Evolutionary conservation across 1,139 yeast species (phyloP).

Genomic region (Pichia sp.): DNA sequence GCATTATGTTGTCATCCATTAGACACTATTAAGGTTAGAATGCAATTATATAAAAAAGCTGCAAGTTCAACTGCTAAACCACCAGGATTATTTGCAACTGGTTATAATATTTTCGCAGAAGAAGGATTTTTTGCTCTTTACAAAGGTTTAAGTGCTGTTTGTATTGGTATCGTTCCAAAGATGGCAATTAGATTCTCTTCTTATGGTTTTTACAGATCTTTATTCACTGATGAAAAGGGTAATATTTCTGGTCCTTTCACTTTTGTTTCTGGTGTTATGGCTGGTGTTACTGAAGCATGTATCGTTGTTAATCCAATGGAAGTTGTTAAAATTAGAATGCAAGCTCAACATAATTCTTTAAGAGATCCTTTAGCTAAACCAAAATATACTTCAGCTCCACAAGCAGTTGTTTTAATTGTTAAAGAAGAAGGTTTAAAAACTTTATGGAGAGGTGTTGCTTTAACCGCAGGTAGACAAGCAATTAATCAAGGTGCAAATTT

Average conservation of each 20-base stretch:
- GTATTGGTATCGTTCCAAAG: constrained; percentile 94
- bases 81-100: constrained; percentile 83
- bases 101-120: constrained; percentile 65
- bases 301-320: constrained; percentile 95
- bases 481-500: constrained; percentile 98
- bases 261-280: constrained; percentile 92
- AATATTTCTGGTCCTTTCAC: constrained; percentile 64
- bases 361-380: constrained; percentile 70
- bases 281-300: constrained; percentile 95
- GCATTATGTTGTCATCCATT: constrained; percentile 95
- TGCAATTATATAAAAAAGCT: constrained; percentile 72
- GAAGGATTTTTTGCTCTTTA: constrained; percentile 85
- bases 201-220: constrained; percentile 77
- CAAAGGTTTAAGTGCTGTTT: constrained; percentile 95
- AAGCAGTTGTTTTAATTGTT: constrained; percentile 76
- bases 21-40: constrained; percentile 91
- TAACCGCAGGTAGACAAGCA: constrained; percentile 97
- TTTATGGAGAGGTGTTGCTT: constrained; percentile 86
- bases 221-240: constrained; percentile 59
- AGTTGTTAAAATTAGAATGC: constrained; percentile 91
- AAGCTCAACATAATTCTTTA: constrained; percentile 83
- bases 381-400: constrained; percentile 89
- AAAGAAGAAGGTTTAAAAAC: constrained; percentile 89
- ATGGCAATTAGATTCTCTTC: constrained; percentile 97
- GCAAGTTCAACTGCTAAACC: constrained; percentile 45